Conservation (phyloP, 176 grass and related monocot species). For the Juncus effusus region DNA sequence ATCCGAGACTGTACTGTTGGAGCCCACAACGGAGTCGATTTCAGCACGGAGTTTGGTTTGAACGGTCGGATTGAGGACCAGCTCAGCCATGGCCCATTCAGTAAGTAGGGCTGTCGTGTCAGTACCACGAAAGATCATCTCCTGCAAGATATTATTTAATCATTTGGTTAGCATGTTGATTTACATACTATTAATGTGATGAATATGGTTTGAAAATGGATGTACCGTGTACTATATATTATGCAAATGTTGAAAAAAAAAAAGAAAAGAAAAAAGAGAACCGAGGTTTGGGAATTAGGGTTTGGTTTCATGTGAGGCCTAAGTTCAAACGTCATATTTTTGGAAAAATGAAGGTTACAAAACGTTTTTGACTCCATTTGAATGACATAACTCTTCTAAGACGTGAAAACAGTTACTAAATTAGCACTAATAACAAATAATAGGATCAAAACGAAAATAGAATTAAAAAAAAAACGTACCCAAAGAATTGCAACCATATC, state of each 20-base stretch:
- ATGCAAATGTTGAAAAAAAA: neutral
- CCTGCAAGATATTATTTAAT: conserved; percentile 33
- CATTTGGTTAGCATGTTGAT: neutral
- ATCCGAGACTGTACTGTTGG: conserved; percentile 23
- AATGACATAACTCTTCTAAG: neutral
- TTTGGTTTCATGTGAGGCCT: neutral
- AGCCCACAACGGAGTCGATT: conserved; percentile 26
- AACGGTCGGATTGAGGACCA: conserved; percentile 45
- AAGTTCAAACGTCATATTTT: neutral
- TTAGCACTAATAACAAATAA: neutral
- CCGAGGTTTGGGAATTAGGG: no score
- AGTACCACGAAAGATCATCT: conserved; percentile 87
- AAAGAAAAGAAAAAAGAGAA: no score
- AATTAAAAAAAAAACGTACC: conserved; percentile 30
- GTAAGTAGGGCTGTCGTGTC: conserved; percentile 81
- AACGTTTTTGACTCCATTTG: neutral
- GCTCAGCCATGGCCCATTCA: conserved; percentile 74
- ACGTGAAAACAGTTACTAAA: neutral
- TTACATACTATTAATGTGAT: neutral
- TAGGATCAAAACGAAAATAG: no score
- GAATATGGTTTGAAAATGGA: neutral
- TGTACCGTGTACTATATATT: neutral
- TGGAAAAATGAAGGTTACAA: neutral
- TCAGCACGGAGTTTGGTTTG: conserved; percentile 51
- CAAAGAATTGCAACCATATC: conserved; percentile 80